Evolutionary conservation across 202 grass and related monocot species (phyloP), one percentile per base, ranked within the genome.

Genomic region (Digitaria exilis): DNA sequence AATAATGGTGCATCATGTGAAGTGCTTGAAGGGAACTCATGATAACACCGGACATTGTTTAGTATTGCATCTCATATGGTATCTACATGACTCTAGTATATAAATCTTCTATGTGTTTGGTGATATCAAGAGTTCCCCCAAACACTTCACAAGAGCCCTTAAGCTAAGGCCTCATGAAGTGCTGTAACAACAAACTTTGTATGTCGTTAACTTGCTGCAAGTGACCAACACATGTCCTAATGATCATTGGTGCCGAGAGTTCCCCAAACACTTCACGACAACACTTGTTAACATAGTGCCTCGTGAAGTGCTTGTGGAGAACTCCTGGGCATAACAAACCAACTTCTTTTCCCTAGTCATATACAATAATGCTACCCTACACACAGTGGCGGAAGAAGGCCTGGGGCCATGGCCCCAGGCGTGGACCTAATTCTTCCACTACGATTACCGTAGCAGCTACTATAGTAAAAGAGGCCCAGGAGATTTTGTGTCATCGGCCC

Each of bases 211-310:
- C n/a, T n/a, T n/a, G n/a, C n/a, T n/a, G n/a, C n/a, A n/a, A n/a
- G n/a, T n/a, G n/a, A n/a, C n/a, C n/a, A n/a, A n/a, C n/a, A n/a
- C n/a, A n/a, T n/a, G n/a, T n/a, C n/a, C n/a, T n/a, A n/a, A n/a
- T n/a, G 74, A 29, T 81, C 51, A 58, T 17, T 69, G 28, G 13
- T 19, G 64, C 31, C 30, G 0, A 89, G 70, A 87, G 70, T 81
- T 89, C 83, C 70, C 79, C 83, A 86, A 80, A 86, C 85, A 90
- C 85, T 90, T 93, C 74, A 93, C 52, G 74, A 60, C 18, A 52
- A 4, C 45, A 7, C 46, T 26, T 0, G 9, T 0, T 39, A 2
- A 31, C 41, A 1, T 0, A 15, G 18, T 22, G 32, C 2, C 19
- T 77, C 1, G 55, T 74, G 78, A 88, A 88, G 88, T 88, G 83